A percentile compares a stretch with the other conserved stretches of the same genome.
Conservation (phyloP, 257 asterid species). For the Rauvolfia tetraphylla region DNA sequence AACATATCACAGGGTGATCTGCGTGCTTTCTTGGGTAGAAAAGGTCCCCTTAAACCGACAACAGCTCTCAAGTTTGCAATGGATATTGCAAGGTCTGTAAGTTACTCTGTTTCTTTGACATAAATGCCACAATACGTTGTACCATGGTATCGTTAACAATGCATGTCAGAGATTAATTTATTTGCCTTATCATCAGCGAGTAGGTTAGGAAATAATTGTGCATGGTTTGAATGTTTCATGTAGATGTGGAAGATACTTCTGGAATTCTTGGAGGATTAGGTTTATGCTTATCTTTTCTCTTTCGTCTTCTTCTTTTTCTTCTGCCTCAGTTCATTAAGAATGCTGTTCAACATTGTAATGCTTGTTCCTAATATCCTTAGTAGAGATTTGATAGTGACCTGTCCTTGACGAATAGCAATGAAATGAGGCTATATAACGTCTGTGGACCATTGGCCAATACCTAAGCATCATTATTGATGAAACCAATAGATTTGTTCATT, state of each 20-base stretch:
- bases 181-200: background rate
- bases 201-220: background rate
- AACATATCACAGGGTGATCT: conserved; percentile 65
- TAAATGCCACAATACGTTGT: background rate
- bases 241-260: background rate
- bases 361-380: background rate
- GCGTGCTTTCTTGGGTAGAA: conserved; percentile 53
- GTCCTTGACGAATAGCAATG: background rate
- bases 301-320: background rate
- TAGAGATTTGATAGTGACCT: background rate
- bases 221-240: background rate
- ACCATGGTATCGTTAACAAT: background rate
- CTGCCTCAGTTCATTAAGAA: background rate
- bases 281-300: background rate
- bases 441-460: background rate
- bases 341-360: background rate
- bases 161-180: background rate
- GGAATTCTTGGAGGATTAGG: background rate
- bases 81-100: conserved; percentile 84
- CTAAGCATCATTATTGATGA: background rate
- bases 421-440: background rate
- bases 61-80: conserved; percentile 86
- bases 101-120: conserved; percentile 6
- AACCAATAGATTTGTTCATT: background rate
- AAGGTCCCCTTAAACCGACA: conserved; percentile 77